A percentile compares a stretch with the other conserved stretches of the same genome.
phyloP scores from a whole-genome alignment of 805 yeast genomes.

The Kazachstania taianensis region DNA sequence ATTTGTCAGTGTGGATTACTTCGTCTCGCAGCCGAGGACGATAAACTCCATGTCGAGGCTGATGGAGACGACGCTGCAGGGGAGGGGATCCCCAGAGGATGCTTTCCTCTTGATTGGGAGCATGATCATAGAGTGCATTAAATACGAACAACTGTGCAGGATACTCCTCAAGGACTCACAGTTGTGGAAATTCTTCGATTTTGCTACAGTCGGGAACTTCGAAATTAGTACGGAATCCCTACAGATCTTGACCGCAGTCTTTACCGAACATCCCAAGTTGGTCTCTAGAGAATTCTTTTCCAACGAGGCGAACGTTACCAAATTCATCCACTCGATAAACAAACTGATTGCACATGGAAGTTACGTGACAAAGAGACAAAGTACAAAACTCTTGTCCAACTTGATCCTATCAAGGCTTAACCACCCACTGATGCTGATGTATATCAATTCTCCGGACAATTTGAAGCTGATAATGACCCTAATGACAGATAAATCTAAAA shows the following conservation, averaged over 20 bases:
- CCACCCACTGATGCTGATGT: constrained; percentile 59
- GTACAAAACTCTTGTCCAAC: constrained; percentile 64
- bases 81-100: constrained; percentile 32
- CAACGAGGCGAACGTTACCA: constrained; percentile 37
- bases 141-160: constrained; percentile 59
- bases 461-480: constrained; percentile 79
- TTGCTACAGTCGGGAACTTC: constrained; percentile 66
- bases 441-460: constrained; percentile 73
- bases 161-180: constrained; percentile 47
- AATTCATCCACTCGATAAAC: constrained; percentile 56
- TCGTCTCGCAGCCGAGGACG: constrained; percentile 56
- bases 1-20: constrained; percentile 80
- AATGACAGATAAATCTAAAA: constrained; percentile 79
- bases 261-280: constrained; percentile 58
- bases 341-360: constrained; percentile 62
- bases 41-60: constrained; percentile 53
- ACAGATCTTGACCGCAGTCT: constrained; percentile 58
- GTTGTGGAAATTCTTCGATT: constrained; percentile 77
- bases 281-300: constrained; percentile 59
- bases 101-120: constrained; percentile 64
- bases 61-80: constrained; percentile 46
- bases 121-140: constrained; percentile 76
- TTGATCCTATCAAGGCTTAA: constrained; percentile 64
- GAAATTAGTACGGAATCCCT: constrained; percentile 89
- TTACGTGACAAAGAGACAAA: constrained; percentile 89